A percentile compares a stretch with the other conserved stretches of the same genome.
Evolutionary conservation across 805 yeast genomes (phyloP).

Genomic region (Wickerhamiella parazyma): DNA sequence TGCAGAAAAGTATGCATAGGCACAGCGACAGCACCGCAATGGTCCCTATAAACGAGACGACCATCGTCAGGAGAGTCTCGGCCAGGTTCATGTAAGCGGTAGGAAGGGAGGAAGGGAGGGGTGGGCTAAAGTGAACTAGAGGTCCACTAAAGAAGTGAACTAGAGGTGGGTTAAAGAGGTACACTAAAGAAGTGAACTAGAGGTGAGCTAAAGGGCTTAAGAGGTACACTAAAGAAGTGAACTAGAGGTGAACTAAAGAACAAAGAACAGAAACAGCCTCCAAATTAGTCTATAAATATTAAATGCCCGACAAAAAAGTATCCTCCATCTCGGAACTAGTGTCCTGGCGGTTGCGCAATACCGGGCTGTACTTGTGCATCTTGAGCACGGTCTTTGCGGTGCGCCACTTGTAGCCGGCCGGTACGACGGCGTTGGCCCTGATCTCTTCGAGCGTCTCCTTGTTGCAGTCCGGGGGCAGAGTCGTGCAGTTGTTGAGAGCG

Average conservation of each 20-base stretch:
- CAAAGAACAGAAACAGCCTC: no score
- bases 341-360: background rate
- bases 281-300: background rate
- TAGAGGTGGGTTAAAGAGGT: no score
- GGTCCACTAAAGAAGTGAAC: no score
- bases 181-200: no score
- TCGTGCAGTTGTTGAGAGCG: slow-evolving; percentile 3
- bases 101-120: background rate
- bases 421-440: slow-evolving; percentile 4
- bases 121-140: no score
- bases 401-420: slow-evolving; percentile 10
- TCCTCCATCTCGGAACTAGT: background rate
- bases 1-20: slow-evolving; percentile 12
- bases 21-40: slow-evolving; percentile 10
- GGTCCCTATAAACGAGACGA: slow-evolving; percentile 11
- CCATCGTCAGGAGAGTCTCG: slow-evolving; percentile 5
- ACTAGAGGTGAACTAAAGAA: no score
- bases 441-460: slow-evolving; percentile 1
- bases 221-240: no score
- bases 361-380: slow-evolving; percentile 8
- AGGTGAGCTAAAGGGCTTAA: no score
- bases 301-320: background rate
- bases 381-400: slow-evolving; percentile 9
- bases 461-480: slow-evolving; percentile 6
- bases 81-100: slow-evolving; percentile 1